phyloP scores from a whole-genome alignment of 352 stramenopile genomes.

The Globisporangium acanthophoron region DNA sequence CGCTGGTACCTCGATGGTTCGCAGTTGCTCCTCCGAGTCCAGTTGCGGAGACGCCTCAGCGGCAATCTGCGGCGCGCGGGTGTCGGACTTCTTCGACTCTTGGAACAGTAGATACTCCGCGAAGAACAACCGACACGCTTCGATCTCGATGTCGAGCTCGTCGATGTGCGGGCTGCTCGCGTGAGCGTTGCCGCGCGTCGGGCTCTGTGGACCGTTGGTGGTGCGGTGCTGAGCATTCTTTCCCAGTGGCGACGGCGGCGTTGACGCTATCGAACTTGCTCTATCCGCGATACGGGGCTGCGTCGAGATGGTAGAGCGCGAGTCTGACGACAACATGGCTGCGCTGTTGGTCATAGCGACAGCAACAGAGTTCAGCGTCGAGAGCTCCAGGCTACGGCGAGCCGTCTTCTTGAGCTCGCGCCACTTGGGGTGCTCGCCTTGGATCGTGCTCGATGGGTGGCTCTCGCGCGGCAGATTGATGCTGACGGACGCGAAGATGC shows the following conservation, averaged over 20 bases:
- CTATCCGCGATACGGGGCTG: slow-evolving; percentile 26
- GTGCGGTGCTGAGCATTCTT: slow-evolving; percentile 13
- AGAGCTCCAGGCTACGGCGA: slow-evolving; percentile 31
- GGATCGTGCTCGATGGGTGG: slow-evolving; percentile 47
- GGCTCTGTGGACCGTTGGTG: slow-evolving; percentile 17
- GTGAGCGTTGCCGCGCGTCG: slow-evolving; percentile 13
- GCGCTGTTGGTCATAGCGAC: slow-evolving; percentile 16
- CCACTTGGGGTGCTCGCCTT: slow-evolving; percentile 63
- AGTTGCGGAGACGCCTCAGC: background rate
- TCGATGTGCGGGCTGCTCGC: slow-evolving; percentile 25
- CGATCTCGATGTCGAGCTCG: slow-evolving; percentile 74
- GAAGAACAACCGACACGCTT: slow-evolving; percentile 86
- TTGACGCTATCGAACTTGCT: slow-evolving; percentile 22
- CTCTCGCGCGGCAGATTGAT: slow-evolving; percentile 85
- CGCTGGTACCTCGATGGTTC: background rate
- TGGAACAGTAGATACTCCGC: slow-evolving; percentile 70
- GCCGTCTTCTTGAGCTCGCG: slow-evolving; percentile 63
- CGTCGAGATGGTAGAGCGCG: slow-evolving; percentile 50
- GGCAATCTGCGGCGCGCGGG: background rate
- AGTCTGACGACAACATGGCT: slow-evolving; percentile 26
- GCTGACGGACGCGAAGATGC: slow-evolving; percentile 88
- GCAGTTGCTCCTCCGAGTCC: slow-evolving; percentile 6
- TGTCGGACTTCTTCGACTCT: slow-evolving; percentile 28
- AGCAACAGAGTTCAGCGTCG: slow-evolving; percentile 17
- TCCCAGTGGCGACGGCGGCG: slow-evolving; percentile 16